A percentile compares a stretch with the other conserved stretches of the same genome.
Conservation (phyloP, 371 early-diverging fungal genomes). For the Saksenaea oblongispora region DNA sequence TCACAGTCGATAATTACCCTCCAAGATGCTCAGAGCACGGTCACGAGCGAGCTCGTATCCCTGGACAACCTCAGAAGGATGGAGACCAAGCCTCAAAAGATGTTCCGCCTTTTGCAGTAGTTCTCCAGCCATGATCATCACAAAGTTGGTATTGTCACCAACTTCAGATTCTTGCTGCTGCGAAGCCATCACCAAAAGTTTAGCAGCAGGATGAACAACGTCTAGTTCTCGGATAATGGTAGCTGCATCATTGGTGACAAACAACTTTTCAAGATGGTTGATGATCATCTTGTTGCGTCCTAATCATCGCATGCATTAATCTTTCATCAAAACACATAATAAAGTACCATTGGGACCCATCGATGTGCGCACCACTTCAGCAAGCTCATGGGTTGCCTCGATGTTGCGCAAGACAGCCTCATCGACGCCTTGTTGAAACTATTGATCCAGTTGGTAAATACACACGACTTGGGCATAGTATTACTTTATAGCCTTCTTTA, state of each 20-base stretch:
- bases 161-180: conserved; percentile 99
- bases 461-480: too few relatives aligned
- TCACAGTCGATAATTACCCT: conserved; percentile 52
- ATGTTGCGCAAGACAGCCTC: conserved; percentile 96
- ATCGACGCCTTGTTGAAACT: conserved; percentile 95
- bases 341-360: conserved; percentile 93
- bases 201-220: conserved; percentile 98
- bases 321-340: not conserved
- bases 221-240: conserved; percentile 98
- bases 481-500: conserved; percentile 96
- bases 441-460: not conserved
- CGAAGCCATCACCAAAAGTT: conserved; percentile 95
- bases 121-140: conserved; percentile 94
- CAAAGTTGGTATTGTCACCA: conserved; percentile 96
- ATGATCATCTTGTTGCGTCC: conserved; percentile 99
- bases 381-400: conserved; percentile 89
- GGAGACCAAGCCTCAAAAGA: conserved; percentile 92
- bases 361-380: conserved; percentile 91
- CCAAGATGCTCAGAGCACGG: conserved; percentile 83
- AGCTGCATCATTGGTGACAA: conserved; percentile 99
- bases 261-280: conserved; percentile 95
- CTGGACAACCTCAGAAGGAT: conserved; percentile 91
- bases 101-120: conserved; percentile 92
- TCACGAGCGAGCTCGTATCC: conserved; percentile 91
- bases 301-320: conserved; percentile 22